Conservation (phyloP, 495 filamentous ascomycete species). For the Trypethelium eluteriae region DNA sequence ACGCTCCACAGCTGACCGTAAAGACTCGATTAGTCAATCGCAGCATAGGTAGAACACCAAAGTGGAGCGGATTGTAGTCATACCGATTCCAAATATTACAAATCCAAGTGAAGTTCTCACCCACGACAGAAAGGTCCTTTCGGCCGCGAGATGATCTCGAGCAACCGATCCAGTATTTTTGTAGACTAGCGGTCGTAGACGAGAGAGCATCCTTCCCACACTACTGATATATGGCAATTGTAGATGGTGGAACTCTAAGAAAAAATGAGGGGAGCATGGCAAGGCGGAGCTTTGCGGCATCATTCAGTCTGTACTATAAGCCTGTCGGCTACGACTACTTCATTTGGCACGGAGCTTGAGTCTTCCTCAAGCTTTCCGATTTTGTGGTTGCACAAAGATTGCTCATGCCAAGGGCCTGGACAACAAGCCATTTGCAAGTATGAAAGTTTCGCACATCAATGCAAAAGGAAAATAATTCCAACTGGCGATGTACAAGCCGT, state of each 20-base stretch:
- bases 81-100: slow-evolving; percentile 43
- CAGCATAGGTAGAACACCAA: background rate
- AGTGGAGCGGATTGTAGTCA: background rate
- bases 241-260: background rate
- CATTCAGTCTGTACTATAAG: too few relatives aligned
- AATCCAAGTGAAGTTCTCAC: slow-evolving; percentile 48
- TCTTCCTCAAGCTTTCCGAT: too few relatives aligned
- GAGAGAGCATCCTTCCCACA: background rate
- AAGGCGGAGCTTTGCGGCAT: too few relatives aligned
- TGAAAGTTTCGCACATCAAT: too few relatives aligned
- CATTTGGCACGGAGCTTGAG: too few relatives aligned
- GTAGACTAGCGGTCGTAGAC: background rate
- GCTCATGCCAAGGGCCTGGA: too few relatives aligned
- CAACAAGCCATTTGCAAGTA: too few relatives aligned
- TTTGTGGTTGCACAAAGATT: too few relatives aligned
- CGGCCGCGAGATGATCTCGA: slow-evolving; percentile 47
- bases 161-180: slow-evolving; percentile 33
- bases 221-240: background rate
- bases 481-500: too few relatives aligned
- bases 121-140: slow-evolving; percentile 51
- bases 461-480: too few relatives aligned
- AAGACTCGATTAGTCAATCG: background rate
- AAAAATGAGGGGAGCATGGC: background rate
- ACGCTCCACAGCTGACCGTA: background rate
- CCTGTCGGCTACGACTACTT: too few relatives aligned